Conservation (phyloP, 805 yeast genomes). For the Wickerhamiella brachini region DNA sequence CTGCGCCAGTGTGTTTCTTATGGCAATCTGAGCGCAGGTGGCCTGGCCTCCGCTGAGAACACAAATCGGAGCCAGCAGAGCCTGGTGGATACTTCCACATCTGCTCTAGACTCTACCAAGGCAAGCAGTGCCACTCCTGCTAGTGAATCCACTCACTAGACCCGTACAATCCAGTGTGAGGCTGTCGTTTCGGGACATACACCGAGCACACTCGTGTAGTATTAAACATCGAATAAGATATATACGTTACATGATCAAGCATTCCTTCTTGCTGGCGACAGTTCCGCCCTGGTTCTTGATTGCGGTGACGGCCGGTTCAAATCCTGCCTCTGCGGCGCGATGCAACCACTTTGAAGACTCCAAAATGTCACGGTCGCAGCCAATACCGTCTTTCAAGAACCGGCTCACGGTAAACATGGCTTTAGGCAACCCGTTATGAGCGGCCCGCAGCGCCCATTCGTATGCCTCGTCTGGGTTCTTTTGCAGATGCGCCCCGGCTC, state of each 20-base stretch:
- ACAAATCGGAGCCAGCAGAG: neutral
- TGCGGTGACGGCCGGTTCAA: conserved; percentile 34
- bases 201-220: too few species aligned
- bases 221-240: neutral
- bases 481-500: conserved; percentile 70
- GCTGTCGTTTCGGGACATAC: too few species aligned
- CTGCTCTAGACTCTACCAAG: too few species aligned
- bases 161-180: too few species aligned
- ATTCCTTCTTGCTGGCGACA: conserved; percentile 22
- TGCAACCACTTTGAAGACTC: conserved; percentile 64
- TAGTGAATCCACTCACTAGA: neutral
- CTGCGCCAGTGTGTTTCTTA: conserved; percentile 8
- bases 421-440: conserved; percentile 55
- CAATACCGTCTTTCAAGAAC: conserved; percentile 78
- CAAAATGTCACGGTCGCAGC: conserved; percentile 45
- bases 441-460: conserved; percentile 89
- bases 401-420: conserved; percentile 80
- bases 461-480: conserved; percentile 75
- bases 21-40: conserved; percentile 10
- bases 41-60: conserved; percentile 1
- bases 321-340: conserved; percentile 53
- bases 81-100: neutral
- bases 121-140: neutral
- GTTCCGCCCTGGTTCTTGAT: conserved; percentile 12
- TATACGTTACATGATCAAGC: conserved; percentile 28